phyloP scores from a whole-genome alignment of 805 yeast species.

The Candida odintsovae region DNA sequence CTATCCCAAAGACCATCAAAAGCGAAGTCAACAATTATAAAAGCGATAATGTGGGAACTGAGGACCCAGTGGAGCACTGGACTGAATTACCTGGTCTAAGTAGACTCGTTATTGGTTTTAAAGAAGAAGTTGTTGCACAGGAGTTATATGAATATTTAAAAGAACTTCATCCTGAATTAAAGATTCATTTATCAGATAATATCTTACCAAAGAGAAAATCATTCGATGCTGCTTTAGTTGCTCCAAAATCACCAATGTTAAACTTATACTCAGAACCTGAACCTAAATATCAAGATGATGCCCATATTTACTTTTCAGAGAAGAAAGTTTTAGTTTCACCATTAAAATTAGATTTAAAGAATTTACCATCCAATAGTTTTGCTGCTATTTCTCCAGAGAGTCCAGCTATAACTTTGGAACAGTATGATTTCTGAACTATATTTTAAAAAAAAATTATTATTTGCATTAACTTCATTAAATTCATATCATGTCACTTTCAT shows the following conservation, averaged over 20 bases:
- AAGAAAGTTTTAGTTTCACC: constrained; percentile 10
- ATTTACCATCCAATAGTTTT: background rate
- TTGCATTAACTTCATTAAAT: background rate
- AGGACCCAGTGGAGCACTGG: constrained; percentile 22
- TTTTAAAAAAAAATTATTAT: background rate
- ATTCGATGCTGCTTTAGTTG: constrained; percentile 16
- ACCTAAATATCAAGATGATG: constrained; percentile 11
- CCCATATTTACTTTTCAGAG: background rate
- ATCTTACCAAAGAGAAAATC: constrained; percentile 26
- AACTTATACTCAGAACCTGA: constrained; percentile 19
- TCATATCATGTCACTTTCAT: too few species aligned
- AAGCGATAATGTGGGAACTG: background rate
- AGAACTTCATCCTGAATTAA: constrained; percentile 15
- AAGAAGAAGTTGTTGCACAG: constrained; percentile 21
- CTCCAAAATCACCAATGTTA: constrained; percentile 17
- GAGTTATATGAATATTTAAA: constrained; percentile 19
- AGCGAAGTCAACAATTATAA: constrained; percentile 9
- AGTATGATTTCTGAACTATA: background rate
- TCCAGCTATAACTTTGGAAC: constrained; percentile 18
- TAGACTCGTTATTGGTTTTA: constrained; percentile 36
- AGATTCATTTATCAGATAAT: constrained; percentile 30
- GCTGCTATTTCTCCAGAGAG: constrained; percentile 13
- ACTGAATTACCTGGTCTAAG: constrained; percentile 36
- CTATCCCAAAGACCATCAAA: constrained; percentile 15
- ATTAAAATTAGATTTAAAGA: constrained; percentile 8